A percentile compares a stretch with the other conserved stretches of the same genome.
phyloP scores from a whole-genome alignment of 2,329 filamentous ascomycete genomes.

The Emydomyces testavorans region DNA sequence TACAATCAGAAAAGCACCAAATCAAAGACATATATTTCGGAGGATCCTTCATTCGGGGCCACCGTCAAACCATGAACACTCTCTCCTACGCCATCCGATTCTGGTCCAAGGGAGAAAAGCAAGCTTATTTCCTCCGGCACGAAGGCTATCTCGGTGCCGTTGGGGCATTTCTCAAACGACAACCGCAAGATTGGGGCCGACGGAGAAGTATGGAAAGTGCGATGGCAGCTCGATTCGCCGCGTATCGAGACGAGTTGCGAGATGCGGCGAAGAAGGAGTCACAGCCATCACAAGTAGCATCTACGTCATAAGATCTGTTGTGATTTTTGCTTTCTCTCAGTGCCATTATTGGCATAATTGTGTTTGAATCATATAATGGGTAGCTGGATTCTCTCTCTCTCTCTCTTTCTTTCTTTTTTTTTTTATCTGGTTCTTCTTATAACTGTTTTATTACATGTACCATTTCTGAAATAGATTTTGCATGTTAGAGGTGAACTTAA shows the following conservation, averaged over 20 bases:
- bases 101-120: slow-evolving; percentile 87
- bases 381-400: slow-evolving; percentile 1
- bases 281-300: background rate
- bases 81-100: slow-evolving; percentile 94
- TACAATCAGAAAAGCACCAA: slow-evolving; percentile 92
- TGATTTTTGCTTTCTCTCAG: background rate
- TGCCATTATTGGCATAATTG: background rate
- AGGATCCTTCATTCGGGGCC: slow-evolving; percentile 89
- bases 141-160: slow-evolving; percentile 93
- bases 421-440: background rate
- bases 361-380: background rate
- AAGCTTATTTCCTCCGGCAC: slow-evolving; percentile 90
- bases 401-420: too few species aligned
- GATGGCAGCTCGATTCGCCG: slow-evolving; percentile 22
- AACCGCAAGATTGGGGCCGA: slow-evolving; percentile 83
- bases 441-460: background rate
- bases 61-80: slow-evolving; percentile 96
- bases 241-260: slow-evolving; percentile 9
- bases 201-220: slow-evolving; percentile 60
- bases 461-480: background rate
- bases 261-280: background rate
- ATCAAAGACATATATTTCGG: slow-evolving; percentile 94
- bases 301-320: background rate
- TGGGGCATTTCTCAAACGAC: slow-evolving; percentile 82
- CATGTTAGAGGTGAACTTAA: background rate